Base-by-base conservation (phyloP, 2,329 filamentous ascomycete species). In the Ilyonectria destructans region DNA sequence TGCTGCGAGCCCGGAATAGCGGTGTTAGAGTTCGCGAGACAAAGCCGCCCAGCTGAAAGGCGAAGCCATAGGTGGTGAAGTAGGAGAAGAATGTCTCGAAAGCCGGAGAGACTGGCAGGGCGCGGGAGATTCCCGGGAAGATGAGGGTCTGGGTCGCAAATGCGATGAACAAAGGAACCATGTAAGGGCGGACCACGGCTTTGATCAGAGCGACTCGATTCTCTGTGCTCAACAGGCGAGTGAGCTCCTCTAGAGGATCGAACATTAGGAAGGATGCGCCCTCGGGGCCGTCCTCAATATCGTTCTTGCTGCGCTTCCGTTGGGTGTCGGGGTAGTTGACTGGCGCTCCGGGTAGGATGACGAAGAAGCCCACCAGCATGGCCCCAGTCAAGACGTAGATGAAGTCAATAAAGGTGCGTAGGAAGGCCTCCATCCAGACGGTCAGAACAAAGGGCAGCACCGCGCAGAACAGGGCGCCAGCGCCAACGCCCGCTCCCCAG, bases 241-340 rank as follows among this genome's bases (percentile, higher is more conserved):
- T 65, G 5, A 71, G 64, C 15, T 76, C 69, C 8, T 65, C 58
- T 13, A 71, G 51, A 0, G 83, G 81, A 0, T 82, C 82, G 0
- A 83, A 82, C 0, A 82, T 75, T 0, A 87, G 79, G 13, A 87
- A 77, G 45, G 82, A 82, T 19, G 58, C 57, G 6, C 40, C 62
- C 31, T 71, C 69, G 6, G 49, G 61, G 13, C 69, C 61, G 19
- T 76, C 69, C 37, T 74, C 69, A 0, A 72, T 26, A 12, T 75
- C 69, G 2, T 60, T 59, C 19, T 75, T 74, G 15, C 40, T 33
- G 6, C 13, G 23, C 6, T 43, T 61, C 0, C 68, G 70, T 49
- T 54, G 62, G 17, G 58, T 48, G 10, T 69, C 62, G 15, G 70
- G 71, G 59, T 72, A 74, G 55, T 76, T 77, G 17, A 76, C 61